Evolutionary conservation across 768 basidiomycete species (phyloP).

Genomic region (Boletus bicolor): DNA sequence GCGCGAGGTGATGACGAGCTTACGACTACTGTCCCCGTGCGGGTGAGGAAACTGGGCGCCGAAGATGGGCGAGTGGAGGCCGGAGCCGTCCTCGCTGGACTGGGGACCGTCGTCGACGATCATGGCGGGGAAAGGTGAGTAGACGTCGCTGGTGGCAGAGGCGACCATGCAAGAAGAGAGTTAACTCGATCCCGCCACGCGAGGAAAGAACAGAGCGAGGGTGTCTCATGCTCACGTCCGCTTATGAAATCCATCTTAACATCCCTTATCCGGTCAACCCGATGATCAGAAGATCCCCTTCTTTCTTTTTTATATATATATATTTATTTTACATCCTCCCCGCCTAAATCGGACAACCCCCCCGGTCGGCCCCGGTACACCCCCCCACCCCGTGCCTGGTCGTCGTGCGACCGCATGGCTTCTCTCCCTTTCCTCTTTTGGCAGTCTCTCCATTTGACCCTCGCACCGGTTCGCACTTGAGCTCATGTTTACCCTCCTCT

Average conservation of each 20-base stretch:
- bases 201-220: conserved; percentile 24
- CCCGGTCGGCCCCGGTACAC: conserved; percentile 20
- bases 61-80: conserved; percentile 70
- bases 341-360: conserved; percentile 29
- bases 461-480: not conserved
- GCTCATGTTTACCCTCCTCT: conserved; percentile 29
- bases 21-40: conserved; percentile 46
- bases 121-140: conserved; percentile 54
- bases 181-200: conserved; percentile 36
- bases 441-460: not conserved
- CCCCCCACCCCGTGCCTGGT: conserved; percentile 30
- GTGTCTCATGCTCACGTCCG: conserved; percentile 43
- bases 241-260: conserved; percentile 34
- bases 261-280: conserved; percentile 25
- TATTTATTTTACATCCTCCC: conserved; percentile 11
- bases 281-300: conserved; percentile 34
- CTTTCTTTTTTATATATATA: not conserved
- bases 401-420: conserved; percentile 17
- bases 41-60: conserved; percentile 44
- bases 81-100: conserved; percentile 75
- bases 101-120: conserved; percentile 62
- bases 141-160: conserved; percentile 52
- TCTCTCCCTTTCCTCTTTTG: conserved; percentile 4
- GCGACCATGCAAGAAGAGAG: conserved; percentile 50
- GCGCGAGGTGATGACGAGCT: conserved; percentile 44